A percentile compares a stretch with the other conserved stretches of the same genome.
phyloP scores from a whole-genome alignment of 768 basidiomycete genomes.

The Mycena vitilis region DNA sequence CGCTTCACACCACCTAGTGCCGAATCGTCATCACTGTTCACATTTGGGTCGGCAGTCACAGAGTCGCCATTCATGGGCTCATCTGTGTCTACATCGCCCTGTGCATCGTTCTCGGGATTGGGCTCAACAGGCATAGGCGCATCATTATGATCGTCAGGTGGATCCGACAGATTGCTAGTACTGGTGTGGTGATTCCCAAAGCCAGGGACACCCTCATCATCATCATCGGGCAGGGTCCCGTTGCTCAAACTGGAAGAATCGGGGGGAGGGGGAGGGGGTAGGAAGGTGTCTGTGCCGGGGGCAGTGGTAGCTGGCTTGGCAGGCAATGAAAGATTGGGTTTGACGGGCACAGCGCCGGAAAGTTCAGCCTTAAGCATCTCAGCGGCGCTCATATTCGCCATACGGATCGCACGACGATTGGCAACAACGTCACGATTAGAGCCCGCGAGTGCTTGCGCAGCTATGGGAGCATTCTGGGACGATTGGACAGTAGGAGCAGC shows the following conservation, averaged over 20 bases:
- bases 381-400: constrained; percentile 97
- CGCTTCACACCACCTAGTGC: constrained; percentile 53
- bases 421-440: constrained; percentile 93
- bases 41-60: constrained; percentile 35
- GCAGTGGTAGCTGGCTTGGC: constrained; percentile 49
- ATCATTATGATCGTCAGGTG: constrained; percentile 14
- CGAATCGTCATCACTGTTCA: constrained; percentile 30
- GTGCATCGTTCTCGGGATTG: constrained; percentile 30
- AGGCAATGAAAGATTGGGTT: constrained; percentile 53
- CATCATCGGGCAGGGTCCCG: constrained; percentile 36
- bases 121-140: constrained; percentile 23
- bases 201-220: constrained; percentile 52
- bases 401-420: constrained; percentile 89
- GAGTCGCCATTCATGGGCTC: constrained; percentile 37
- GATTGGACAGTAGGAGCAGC: constrained; percentile 71
- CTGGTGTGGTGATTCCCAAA: constrained; percentile 44
- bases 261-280: constrained; percentile 36
- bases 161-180: constrained; percentile 17
- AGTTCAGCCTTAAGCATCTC: constrained; percentile 94
- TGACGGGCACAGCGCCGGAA: constrained; percentile 65
- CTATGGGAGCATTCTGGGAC: constrained; percentile 64
- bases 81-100: constrained; percentile 45
- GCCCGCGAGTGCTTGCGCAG: constrained; percentile 80
- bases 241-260: constrained; percentile 47
- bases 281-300: constrained; percentile 41